A percentile compares a stretch with the other conserved stretches of the same genome.
These are phyloP conservation scores for Saccharum spontaneum DNA, from an alignment of 176 grass and related monocot genomes.

Conservation along the genomic window DNA sequence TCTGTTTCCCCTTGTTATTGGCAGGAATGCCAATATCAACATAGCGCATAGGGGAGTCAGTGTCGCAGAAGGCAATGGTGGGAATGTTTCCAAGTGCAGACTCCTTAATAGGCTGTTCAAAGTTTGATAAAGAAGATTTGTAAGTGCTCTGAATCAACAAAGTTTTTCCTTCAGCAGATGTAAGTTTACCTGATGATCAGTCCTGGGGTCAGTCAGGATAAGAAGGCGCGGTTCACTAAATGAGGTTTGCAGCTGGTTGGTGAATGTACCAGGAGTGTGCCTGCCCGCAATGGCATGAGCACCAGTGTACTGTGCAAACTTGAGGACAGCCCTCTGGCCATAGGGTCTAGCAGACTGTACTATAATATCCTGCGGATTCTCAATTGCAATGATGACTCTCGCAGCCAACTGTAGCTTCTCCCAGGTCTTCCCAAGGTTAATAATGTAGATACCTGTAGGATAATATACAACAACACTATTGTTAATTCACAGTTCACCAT, in stretches of 20 bases:
- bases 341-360: conserved; percentile 93
- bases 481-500: neutral
- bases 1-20: conserved; percentile 95
- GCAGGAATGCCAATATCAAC: conserved; percentile 93
- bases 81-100: conserved; percentile 92
- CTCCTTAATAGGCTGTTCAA: conserved; percentile 83
- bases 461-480: neutral
- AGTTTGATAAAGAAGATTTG: conserved; percentile 12
- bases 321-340: conserved; percentile 85
- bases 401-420: conserved; percentile 88
- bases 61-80: conserved; percentile 89
- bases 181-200: conserved; percentile 75
- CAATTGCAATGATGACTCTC: conserved; percentile 77
- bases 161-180: neutral
- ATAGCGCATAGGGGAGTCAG: conserved; percentile 92
- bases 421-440: conserved; percentile 85
- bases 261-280: conserved; percentile 96
- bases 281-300: conserved; percentile 84
- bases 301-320: conserved; percentile 92
- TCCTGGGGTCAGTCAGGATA: conserved; percentile 90
- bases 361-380: conserved; percentile 89
- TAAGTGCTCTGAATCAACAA: neutral
- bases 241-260: conserved; percentile 85
- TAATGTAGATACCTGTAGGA: conserved; percentile 74
- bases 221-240: conserved; percentile 94